These are phyloP conservation scores for Inonotus obliquus DNA, from an alignment of 1,284 basidiomycete genomes.

Conservation along the genomic window DNA sequence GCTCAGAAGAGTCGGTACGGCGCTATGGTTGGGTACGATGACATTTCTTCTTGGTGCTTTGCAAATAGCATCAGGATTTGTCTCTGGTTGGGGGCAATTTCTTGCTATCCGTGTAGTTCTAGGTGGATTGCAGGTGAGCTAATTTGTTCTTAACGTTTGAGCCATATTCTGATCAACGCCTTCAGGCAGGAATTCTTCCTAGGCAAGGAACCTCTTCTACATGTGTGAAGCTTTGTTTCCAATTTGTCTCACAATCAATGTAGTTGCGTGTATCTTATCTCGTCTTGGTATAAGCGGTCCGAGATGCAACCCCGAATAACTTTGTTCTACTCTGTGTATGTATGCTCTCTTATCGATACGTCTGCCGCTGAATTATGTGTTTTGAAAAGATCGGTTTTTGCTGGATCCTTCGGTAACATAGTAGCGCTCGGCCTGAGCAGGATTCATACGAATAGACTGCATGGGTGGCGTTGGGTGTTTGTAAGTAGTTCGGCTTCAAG, in stretches of 20 bases:
- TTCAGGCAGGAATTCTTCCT: background rate
- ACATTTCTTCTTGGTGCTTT: slow-evolving; percentile 32
- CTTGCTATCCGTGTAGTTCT: slow-evolving; percentile 34
- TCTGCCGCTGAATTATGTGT: background rate
- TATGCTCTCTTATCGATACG: background rate
- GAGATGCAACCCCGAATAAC: slow-evolving; percentile 34
- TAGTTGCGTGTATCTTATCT: slow-evolving; percentile 35
- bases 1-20: slow-evolving; percentile 32
- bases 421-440: slow-evolving; percentile 5
- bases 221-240: background rate
- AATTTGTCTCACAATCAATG: slow-evolving; percentile 19
- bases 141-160: background rate
- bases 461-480: slow-evolving; percentile 16
- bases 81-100: slow-evolving; percentile 29
- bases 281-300: slow-evolving; percentile 39
- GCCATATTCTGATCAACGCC: background rate
- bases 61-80: slow-evolving; percentile 33
- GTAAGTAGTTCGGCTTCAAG: background rate
- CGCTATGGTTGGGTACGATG: slow-evolving; percentile 28
- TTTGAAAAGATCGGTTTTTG: slow-evolving; percentile 5
- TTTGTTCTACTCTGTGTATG: slow-evolving; percentile 33
- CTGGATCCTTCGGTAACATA: slow-evolving; percentile 12
- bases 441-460: background rate
- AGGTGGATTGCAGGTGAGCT: slow-evolving; percentile 30
- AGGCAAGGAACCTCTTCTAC: background rate